Evolutionary conservation across 176 grass and related monocot genomes (phyloP), one percentile per base, ranked within the genome.

Genomic region (Hsuehochloa calcarea): DNA sequence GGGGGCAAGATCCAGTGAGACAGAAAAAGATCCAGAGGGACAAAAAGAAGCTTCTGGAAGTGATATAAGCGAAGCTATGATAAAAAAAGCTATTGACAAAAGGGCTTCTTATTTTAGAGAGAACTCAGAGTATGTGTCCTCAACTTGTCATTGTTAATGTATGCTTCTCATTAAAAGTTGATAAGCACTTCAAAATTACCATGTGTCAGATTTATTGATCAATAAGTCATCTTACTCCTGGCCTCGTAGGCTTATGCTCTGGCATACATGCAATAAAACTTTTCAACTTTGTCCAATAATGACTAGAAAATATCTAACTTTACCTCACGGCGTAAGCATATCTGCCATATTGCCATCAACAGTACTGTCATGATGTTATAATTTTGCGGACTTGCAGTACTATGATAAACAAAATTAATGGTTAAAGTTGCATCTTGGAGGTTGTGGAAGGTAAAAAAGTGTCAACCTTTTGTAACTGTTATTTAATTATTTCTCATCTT

Each of bases 61-160:
- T 88, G 84, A 89, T 71, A 59, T 94, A 69, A 90, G 80, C 35
- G 90, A 94, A 85, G 89, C 87, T 41, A 89, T 81, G 82, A 92
- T 99, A 86, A 95, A 87, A 72, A 87, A 92, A 71, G 90, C 91
- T 63, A 83, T 99, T 22, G 77, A 89, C 46, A 88, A 85, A 76
- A 99, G 88, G 71, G 93, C 84, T 68, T 65, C 78, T 38, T 99
- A 87, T 87, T 90, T 99, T 60, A 92, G 90, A 91, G 79, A 87
- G 72, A 85, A 99, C 89, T 87, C 83, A 81, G 90, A 89, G 96
- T 98, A 96, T 87, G 91, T 95, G 50, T 77, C 66, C 76, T 61
- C 22, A 68, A 60, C 20, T 56, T 72, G 11, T 72, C 6, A 3
- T 59, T 83, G 8, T 46, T 74, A 49, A 78, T 65, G 10, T 58